Evolutionary conservation across 148 eudicot species (phyloP), one percentile per base, ranked within the genome.

Genomic region (Silene conica): DNA sequence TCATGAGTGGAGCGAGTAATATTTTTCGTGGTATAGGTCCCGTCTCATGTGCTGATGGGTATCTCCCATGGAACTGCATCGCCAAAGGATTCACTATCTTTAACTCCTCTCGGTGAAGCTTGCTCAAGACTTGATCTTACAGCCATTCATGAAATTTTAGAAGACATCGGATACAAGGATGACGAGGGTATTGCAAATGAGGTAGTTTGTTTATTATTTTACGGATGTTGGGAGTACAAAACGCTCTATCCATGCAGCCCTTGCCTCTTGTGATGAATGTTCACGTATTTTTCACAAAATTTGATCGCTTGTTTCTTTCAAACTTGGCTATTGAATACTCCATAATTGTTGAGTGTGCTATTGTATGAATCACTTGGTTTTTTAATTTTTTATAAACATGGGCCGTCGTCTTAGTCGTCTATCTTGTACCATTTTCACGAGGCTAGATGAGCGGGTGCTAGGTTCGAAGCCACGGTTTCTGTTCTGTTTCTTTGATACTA

Each of bases 121-220:
- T 88, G 94, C 82, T 89, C 89, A 21, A 89, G 89, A 79, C 75
- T 83, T 25, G 96, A 91, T 86, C 84, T 91, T 28, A 87, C 96
- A 21, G 93, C 96, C 79, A 87, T 91, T 77, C 93, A 91, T 80
- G 91, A 86, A 77, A 86, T 91, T 68, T 67, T 91, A 80, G 91
- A 87, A 70, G 88, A 89, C 61, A 69, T 75, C 54, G 96, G 93
- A 48, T 91, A 91, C 87, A 87, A 82, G 85, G 96, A 91, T 69
- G 91, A 91, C 21, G 91, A 89, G 80, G 90, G 89, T 71, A 78
- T 85, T 69, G 87, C 91, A 63, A 86, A 84, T 72, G 93, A 88
- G 96, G 96, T 91, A 70, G 73, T 63, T 26, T 12, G 5, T 71
- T 28, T 38, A 7, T 59, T 8, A 63, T 52, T 71, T 28, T n/a